phyloP scores from a whole-genome alignment of 768 basidiomycete genomes.

The Heimioporus sp. region DNA sequence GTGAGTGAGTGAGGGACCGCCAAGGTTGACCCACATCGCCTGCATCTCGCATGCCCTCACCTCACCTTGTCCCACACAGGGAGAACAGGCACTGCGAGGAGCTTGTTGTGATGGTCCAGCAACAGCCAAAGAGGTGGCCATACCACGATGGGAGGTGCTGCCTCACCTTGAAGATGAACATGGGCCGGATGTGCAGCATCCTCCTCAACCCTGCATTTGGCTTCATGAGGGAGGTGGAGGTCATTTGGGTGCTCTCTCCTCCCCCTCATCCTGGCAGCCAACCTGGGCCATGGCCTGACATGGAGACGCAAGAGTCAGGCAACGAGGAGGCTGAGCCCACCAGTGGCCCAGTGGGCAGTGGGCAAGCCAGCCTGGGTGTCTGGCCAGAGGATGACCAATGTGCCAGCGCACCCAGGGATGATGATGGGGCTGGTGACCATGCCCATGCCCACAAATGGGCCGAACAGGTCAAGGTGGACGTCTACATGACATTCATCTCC shows the following conservation, averaged over 20 bases:
- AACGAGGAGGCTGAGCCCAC: too few species aligned
- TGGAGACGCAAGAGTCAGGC: not conserved
- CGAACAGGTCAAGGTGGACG: not conserved
- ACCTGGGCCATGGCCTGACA: not conserved
- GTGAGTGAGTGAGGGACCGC: too few species aligned
- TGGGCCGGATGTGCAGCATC: conserved; percentile 1
- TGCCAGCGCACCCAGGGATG: not conserved
- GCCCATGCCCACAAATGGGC: too few species aligned
- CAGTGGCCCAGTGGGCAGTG: not conserved
- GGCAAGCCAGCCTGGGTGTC: not conserved
- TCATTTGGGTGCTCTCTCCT: not conserved
- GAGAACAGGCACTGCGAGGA: not conserved
- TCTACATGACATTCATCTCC: conserved; percentile 1
- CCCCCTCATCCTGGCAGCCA: not conserved
- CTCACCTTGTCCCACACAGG: not conserved
- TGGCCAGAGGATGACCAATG: not conserved
- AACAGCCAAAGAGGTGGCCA: conserved; percentile 7
- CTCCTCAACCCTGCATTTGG: conserved; percentile 4
- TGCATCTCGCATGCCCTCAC: too few species aligned
- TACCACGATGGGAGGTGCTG: not conserved
- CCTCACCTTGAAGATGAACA: conserved; percentile 8
- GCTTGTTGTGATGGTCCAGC: conserved; percentile 8
- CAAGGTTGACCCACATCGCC: too few species aligned
- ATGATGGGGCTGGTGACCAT: not conserved
- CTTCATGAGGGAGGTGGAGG: conserved; percentile 6